Conservation (phyloP, 2,329 filamentous ascomycete genomes). For the Nothophoma quercina region DNA sequence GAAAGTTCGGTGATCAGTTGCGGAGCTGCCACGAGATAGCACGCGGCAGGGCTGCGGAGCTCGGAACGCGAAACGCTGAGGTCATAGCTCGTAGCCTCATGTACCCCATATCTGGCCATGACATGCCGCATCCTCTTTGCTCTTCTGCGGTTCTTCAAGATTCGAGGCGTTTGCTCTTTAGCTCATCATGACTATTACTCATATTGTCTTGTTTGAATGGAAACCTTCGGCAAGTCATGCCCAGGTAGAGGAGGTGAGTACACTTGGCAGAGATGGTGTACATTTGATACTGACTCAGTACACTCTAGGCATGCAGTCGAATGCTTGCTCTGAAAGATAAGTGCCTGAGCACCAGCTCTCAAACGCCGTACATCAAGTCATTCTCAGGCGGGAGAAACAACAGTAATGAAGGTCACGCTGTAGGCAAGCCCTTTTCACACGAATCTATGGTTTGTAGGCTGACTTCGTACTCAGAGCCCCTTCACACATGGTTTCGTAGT, state of each 20-base stretch:
- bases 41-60: constrained; percentile 28
- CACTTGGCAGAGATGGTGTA: background rate
- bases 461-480: constrained; percentile 55
- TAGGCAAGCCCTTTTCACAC: no score
- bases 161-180: background rate
- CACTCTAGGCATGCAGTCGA: constrained; percentile 59
- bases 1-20: constrained; percentile 10
- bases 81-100: constrained; percentile 26
- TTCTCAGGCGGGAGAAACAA: constrained; percentile 68
- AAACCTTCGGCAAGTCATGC: constrained; percentile 59
- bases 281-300: constrained; percentile 12
- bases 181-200: constrained; percentile 66
- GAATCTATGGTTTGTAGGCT: no score
- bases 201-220: constrained; percentile 74
- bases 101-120: background rate
- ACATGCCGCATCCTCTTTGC: background rate
- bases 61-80: constrained; percentile 24
- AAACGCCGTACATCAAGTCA: constrained; percentile 67
- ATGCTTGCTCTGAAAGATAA: constrained; percentile 65
- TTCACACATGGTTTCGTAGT: constrained; percentile 74
- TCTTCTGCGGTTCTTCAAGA: background rate
- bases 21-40: constrained; percentile 12
- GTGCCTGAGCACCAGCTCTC: constrained; percentile 66
- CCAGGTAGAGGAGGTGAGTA: constrained; percentile 62
- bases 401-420: constrained; percentile 67